Base-by-base conservation (phyloP, 1,284 basidiomycete genomes). In the Rhodotorula sp. region DNA sequence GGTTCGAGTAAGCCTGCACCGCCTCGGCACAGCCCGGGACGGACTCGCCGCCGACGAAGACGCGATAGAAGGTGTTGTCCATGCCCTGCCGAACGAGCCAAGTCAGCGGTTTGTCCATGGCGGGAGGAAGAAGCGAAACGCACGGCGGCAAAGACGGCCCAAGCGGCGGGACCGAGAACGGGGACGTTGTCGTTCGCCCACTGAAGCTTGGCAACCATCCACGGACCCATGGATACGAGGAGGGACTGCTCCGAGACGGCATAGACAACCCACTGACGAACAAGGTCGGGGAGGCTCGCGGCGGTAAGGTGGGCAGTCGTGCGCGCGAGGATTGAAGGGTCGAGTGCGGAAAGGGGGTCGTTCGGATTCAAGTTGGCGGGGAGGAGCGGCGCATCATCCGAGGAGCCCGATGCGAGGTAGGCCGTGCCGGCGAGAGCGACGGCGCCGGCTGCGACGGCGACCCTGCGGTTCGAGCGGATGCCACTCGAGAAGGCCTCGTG, bases 251-350 rank as follows among this genome's bases (percentile, higher is more conserved):
- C 73, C 53, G 71, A 74, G 29, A 70, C 67, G 13, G 72, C 63
- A 66, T 76, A 79, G 44, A 79, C 79, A 56, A 79, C 36, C 64
- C 75, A 79, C 34, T 75, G 70, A n/a, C 77, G 66, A 15, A 75
- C n/a, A 46, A 79, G 76, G 32, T 77, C 72, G 0, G 64, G 21
- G 6, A 78, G 27, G 27, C 58, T n/a, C 5, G 67, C 56, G 5
- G 63, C 36, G 9, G 60, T 56, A 25, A 79, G 56, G 65, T 79
- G 78, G 2, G 66, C 66, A 7, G 78, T 71, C 12, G 76, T 73
- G n/a, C 58, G 34, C 0, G 55, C 37, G n/a, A 78, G 69, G 17
- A 54, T 19, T 2, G 64, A 39, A 0, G 76, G 72, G 29, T 72
- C 64, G 36, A 79, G 73, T 7, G 73, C 56, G 5, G 67, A 67